Evolutionary conservation across 1,139 yeast species (phyloP), one percentile per base, ranked within the genome.

Genomic region (Yamadazyma trypodendri): DNA sequence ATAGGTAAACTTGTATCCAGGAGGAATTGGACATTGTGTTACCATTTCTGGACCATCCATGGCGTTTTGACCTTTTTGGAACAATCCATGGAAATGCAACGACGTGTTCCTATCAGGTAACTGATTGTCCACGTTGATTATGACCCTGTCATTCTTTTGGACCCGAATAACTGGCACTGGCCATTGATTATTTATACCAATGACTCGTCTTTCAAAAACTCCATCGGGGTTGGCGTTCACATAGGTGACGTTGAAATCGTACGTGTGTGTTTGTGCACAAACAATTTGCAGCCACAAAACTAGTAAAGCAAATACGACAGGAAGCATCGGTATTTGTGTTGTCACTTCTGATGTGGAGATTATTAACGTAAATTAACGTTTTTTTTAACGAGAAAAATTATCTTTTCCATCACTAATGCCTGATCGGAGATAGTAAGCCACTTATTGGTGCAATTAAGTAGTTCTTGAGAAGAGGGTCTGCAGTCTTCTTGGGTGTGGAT

Each of bases 31-130:
- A 69, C 96, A 88, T 63, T 90, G 97, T 20, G 87, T 81, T 22
- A 89, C 75, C 76, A 77, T 70, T 52, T 84, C 86, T 6, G 96
- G 94, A 36, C 97, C 97, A 60, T 90, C 97, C 85, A 84, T 81
- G 55, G 75, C 78, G 51, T 63, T 71, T 9, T 84, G 63, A 10
- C 82, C 86, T 50, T 79, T 75, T 66, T 85, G 95, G 76, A 84
- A 88, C 55, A 90, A 55, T 35, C 97, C 97, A 65, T 90, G 97
- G 78, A 86, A 87, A 63, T 90, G 97, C 53, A 90, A 63, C 6
- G 92, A 69, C 5, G 95, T 84, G 61, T 84, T 83, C 34, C 72
- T 65, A 50, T 78, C 77, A 29, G 65, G 70, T 42, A 90, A 75
- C 17, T 81, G 84, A 55, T 90, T 90, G 41, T 77, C 77, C 57